Evolutionary conservation across 345 rosid genomes (phyloP).

Genomic region (Citrus reticulata): DNA sequence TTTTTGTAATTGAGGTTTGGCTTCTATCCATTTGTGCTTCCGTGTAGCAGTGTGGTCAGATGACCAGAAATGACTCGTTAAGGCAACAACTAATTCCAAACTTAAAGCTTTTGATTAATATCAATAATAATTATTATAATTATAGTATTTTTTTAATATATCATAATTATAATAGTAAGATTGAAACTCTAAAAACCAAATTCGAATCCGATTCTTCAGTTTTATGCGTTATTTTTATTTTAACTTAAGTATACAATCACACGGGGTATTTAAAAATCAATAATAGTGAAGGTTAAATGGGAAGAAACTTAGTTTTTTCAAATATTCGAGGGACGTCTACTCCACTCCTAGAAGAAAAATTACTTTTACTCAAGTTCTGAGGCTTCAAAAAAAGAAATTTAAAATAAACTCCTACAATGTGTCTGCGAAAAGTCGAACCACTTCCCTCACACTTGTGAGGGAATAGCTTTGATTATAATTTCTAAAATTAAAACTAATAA

Average conservation of each 20-base stretch:
- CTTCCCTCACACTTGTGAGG: too few relatives aligned
- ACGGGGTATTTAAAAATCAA: neutral
- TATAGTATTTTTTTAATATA: too few relatives aligned
- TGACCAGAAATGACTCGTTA: neutral
- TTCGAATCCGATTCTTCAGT: neutral
- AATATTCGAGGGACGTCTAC: too few relatives aligned
- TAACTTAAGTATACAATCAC: neutral
- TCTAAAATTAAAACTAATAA: too few relatives aligned
- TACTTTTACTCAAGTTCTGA: fast-evolving
- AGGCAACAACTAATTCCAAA: neutral
- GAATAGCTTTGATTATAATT: too few relatives aligned
- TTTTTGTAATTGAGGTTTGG: neutral
- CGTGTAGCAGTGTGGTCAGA: too few relatives aligned
- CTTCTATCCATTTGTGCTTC: neutral
- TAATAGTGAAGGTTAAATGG: too few relatives aligned
- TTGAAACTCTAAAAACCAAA: too few relatives aligned
- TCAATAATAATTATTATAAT: too few relatives aligned
- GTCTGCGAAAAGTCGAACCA: fast-evolving
- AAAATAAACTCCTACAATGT: fast-evolving
- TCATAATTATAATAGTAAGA: too few relatives aligned
- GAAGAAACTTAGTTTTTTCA: neutral
- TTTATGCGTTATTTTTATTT: too few relatives aligned
- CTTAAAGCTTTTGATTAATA: neutral
- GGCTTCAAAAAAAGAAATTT: fast-evolving
- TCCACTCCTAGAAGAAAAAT: fast-evolving